phyloP scores from a whole-genome alignment of 805 yeast genomes.

The Saccharomycopsis fibuligera region DNA sequence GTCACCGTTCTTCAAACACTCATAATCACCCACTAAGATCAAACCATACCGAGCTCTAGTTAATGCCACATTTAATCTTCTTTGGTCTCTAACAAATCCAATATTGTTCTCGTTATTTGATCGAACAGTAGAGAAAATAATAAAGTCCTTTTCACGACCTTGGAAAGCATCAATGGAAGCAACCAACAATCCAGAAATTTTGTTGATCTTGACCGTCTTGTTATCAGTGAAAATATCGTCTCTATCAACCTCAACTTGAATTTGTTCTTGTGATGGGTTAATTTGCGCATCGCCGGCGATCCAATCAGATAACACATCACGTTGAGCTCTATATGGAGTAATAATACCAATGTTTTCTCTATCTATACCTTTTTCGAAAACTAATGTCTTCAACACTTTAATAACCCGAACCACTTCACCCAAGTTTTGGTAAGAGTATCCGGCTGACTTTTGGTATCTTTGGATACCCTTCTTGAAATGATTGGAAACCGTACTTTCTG shows the following conservation, averaged over 20 bases:
- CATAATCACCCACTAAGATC: constrained; percentile 55
- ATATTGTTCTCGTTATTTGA: constrained; percentile 68
- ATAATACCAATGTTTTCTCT: constrained; percentile 54
- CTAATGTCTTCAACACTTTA: constrained; percentile 42
- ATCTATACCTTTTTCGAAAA: constrained; percentile 46
- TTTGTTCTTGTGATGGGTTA: constrained; percentile 45
- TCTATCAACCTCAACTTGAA: constrained; percentile 50
- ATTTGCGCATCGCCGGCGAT: constrained; percentile 46
- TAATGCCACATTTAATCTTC: constrained; percentile 67
- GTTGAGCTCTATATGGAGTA: constrained; percentile 73
- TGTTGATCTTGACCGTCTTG: constrained; percentile 42
- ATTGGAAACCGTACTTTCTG: constrained; percentile 45
- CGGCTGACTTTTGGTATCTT: constrained; percentile 38
- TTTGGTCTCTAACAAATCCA: constrained; percentile 63
- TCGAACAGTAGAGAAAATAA: constrained; percentile 59
- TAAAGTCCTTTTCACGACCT: constrained; percentile 68
- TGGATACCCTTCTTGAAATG: constrained; percentile 29
- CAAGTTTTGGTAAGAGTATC: constrained; percentile 52
- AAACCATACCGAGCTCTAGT: constrained; percentile 64
- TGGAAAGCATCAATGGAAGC: constrained; percentile 72
- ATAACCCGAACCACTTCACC: constrained; percentile 46
- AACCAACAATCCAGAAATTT: constrained; percentile 39
- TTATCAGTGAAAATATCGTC: constrained; percentile 48
- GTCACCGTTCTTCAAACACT: constrained; percentile 40
- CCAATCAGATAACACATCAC: constrained; percentile 50